A percentile compares a stretch with the other conserved stretches of the same genome.
These are phyloP conservation scores for Lentithecium fluviatile DNA, from an alignment of 495 filamentous ascomycete genomes.

Conservation along the genomic window DNA sequence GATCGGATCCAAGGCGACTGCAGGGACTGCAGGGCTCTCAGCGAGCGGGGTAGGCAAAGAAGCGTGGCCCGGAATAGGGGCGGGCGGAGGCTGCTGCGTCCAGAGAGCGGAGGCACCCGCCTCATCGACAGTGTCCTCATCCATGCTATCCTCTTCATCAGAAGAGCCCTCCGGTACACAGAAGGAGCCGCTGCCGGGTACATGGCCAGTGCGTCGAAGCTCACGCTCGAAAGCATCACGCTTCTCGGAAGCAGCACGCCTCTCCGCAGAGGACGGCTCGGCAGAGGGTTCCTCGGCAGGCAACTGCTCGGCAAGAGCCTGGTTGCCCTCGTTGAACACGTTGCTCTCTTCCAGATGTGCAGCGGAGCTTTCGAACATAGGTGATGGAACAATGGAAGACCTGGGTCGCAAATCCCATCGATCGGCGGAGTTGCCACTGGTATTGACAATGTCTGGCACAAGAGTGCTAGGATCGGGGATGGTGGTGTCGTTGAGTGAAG, in stretches of 20 bases:
- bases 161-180: conserved; percentile 13
- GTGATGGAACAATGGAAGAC: conserved; percentile 5
- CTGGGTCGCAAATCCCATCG: conserved; percentile 11
- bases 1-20: conserved; percentile 6
- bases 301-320: background rate
- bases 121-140: background rate
- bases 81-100: conserved; percentile 17
- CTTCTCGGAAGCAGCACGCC: background rate
- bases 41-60: conserved; percentile 5
- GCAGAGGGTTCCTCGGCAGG: no score
- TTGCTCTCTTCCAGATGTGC: background rate
- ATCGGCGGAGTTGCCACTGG: conserved; percentile 11
- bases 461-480: background rate
- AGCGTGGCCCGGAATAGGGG: conserved; percentile 19
- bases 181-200: conserved; percentile 13
- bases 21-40: background rate
- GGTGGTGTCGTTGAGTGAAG: conserved; percentile 1
- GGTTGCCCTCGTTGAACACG: no score
- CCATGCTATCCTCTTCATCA: conserved; percentile 1
- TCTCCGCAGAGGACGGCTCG: no score
- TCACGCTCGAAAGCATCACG: conserved; percentile 5
- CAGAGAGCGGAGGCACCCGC: conserved; percentile 1
- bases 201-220: conserved; percentile 18
- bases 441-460: background rate
- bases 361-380: conserved; percentile 9